These are phyloP conservation scores for Micractinium sp. DNA, from an alignment of 139 green algal species.

Conservation along the genomic window DNA sequence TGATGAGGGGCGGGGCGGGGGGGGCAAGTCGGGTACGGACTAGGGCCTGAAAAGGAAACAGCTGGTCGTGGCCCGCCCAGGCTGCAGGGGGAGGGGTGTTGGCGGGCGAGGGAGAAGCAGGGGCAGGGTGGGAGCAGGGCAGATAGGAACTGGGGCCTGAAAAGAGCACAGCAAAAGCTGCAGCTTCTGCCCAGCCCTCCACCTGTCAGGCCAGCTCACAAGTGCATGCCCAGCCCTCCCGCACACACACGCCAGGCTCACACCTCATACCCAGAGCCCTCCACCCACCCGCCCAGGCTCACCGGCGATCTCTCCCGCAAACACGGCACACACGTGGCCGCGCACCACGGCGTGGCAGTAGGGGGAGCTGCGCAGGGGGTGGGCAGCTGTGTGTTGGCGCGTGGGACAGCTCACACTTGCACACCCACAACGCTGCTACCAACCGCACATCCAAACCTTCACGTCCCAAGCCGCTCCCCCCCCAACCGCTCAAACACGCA, in stretches of 20 bases:
- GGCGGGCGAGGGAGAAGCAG: too few relatives aligned
- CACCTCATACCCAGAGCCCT: too few relatives aligned
- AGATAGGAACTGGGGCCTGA: neutral
- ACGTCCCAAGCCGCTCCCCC: neutral
- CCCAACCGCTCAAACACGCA: neutral
- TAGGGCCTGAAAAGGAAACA: too few relatives aligned
- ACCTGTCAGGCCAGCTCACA: too few relatives aligned
- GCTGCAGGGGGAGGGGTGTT: neutral
- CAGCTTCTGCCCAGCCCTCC: too few relatives aligned
- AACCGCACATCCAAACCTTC: neutral
- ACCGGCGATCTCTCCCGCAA: slow-evolving; percentile 23
- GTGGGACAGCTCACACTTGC: neutral
- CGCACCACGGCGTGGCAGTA: slow-evolving; percentile 21
- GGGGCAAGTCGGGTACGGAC: too few relatives aligned
- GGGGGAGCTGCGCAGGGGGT: neutral
- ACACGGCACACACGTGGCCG: slow-evolving; percentile 7
- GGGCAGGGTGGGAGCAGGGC: neutral
- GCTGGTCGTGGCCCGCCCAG: too few relatives aligned
- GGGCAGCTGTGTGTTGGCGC: neutral
- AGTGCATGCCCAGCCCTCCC: too few relatives aligned
- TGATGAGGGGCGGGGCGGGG: too few relatives aligned
- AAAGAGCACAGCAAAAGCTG: too few relatives aligned
- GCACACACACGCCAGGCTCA: too few relatives aligned
- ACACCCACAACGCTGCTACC: neutral
- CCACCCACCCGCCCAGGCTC: neutral